phyloP scores from a whole-genome alignment of 2,329 filamentous ascomycete genomes.

The Elsinoe batatas region DNA sequence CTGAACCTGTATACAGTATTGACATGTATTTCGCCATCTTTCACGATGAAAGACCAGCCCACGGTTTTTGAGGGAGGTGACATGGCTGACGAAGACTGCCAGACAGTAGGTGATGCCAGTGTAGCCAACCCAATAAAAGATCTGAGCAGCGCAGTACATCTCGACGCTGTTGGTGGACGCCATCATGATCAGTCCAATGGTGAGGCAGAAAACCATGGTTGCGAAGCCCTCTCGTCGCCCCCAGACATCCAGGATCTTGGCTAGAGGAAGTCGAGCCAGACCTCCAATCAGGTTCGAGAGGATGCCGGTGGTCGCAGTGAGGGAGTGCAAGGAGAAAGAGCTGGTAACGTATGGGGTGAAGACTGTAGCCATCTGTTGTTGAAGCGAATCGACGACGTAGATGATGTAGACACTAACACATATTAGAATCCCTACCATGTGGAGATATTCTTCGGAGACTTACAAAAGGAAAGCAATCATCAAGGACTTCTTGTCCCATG shows the following conservation, averaged over 20 bases:
- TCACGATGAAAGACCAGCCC: conserved; percentile 19
- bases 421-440: background rate
- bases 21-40: no score
- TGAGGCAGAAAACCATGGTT: conserved; percentile 15
- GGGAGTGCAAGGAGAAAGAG: conserved; percentile 26
- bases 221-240: conserved; percentile 18
- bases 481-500: conserved; percentile 32
- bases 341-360: conserved; percentile 34
- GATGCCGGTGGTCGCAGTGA: conserved; percentile 26
- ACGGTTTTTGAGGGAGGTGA: conserved; percentile 22
- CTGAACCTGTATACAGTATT: no score
- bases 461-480: conserved; percentile 32
- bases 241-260: conserved; percentile 18
- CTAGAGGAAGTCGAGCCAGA: conserved; percentile 16
- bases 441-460: conserved; percentile 13
- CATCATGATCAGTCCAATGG: conserved; percentile 19
- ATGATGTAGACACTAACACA: conserved; percentile 36
- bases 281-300: conserved; percentile 19
- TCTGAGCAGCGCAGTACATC: conserved; percentile 19
- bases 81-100: conserved; percentile 19
- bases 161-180: conserved; percentile 17
- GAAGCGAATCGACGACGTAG: conserved; percentile 41
- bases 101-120: conserved; percentile 16
- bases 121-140: conserved; percentile 20
- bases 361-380: conserved; percentile 35